Evolutionary conservation across 2,329 filamentous ascomycete genomes (phyloP).

Genomic region (Arthrobotrys iridis): DNA sequence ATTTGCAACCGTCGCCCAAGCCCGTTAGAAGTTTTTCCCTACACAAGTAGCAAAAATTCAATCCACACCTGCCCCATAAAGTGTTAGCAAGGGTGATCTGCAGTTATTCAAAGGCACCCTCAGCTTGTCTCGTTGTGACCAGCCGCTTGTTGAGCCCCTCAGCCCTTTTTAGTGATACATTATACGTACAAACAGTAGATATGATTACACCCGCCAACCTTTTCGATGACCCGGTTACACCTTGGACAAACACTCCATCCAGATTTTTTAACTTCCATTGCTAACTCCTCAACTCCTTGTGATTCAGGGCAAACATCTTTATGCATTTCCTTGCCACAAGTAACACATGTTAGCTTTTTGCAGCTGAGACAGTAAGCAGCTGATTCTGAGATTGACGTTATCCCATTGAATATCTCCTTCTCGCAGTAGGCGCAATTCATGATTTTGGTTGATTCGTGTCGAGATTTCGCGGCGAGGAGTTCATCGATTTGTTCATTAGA

Average conservation of each 20-base stretch:
- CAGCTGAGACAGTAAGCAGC: conserved; percentile 17
- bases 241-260: conserved; percentile 22
- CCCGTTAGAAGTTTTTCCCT: not conserved
- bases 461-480: not conserved
- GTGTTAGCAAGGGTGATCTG: no score
- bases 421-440: conserved; percentile 23
- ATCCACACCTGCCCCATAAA: conserved; percentile 4
- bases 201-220: conserved; percentile 27
- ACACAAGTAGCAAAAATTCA: conserved; percentile 9
- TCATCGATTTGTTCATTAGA: conserved; percentile 1
- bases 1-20: not conserved
- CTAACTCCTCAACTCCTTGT: not conserved
- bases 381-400: not conserved
- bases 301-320: conserved; percentile 20
- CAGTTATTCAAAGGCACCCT: no score
- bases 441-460: conserved; percentile 11
- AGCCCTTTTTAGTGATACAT: no score
- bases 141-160: no score
- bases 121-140: no score
- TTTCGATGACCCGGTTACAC: conserved; percentile 8
- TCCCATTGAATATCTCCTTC: not conserved
- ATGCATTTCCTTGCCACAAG: conserved; percentile 27
- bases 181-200: conserved; percentile 22
- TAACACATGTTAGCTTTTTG: conserved; percentile 25
- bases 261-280: not conserved